These are phyloP conservation scores for Plectosphaerella sp. DNA, from an alignment of 2,329 filamentous ascomycete genomes.

Conservation along the genomic window DNA sequence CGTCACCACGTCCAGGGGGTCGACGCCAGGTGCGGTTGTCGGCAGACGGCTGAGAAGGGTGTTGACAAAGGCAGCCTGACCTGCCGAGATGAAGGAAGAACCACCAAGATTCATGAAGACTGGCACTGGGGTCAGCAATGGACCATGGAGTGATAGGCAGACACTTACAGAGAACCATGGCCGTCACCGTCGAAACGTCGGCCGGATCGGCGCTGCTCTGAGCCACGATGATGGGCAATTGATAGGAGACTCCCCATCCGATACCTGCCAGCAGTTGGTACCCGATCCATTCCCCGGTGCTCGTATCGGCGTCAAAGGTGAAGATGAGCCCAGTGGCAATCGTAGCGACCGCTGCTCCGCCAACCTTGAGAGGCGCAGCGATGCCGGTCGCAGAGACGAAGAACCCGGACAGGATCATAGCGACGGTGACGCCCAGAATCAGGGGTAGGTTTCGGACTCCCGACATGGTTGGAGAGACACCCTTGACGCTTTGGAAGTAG, in stretches of 20 bases:
- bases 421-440: conserved; percentile 21
- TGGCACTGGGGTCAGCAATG: background rate
- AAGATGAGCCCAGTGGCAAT: conserved; percentile 30
- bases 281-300: conserved; percentile 34
- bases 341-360: conserved; percentile 26
- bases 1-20: conserved; percentile 19
- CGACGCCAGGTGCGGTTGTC: conserved; percentile 2
- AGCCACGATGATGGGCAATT: conserved; percentile 39
- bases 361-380: conserved; percentile 21
- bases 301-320: conserved; percentile 24
- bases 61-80: conserved; percentile 33
- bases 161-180: conserved; percentile 21
- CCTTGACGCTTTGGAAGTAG: conserved; percentile 29
- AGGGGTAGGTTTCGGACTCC: conserved; percentile 27
- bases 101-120: conserved; percentile 39
- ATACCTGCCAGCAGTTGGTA: conserved; percentile 40
- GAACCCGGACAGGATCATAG: conserved; percentile 23
- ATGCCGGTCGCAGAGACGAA: conserved; percentile 34
- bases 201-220: conserved; percentile 22
- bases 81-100: conserved; percentile 37
- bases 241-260: conserved; percentile 31
- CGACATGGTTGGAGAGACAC: conserved; percentile 22
- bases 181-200: conserved; percentile 20
- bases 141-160: background rate
- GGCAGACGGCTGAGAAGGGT: conserved; percentile 25